These are phyloP conservation scores for Stephania japonica DNA, from an alignment of 164 flowering plant species.

Conservation along the genomic window DNA sequence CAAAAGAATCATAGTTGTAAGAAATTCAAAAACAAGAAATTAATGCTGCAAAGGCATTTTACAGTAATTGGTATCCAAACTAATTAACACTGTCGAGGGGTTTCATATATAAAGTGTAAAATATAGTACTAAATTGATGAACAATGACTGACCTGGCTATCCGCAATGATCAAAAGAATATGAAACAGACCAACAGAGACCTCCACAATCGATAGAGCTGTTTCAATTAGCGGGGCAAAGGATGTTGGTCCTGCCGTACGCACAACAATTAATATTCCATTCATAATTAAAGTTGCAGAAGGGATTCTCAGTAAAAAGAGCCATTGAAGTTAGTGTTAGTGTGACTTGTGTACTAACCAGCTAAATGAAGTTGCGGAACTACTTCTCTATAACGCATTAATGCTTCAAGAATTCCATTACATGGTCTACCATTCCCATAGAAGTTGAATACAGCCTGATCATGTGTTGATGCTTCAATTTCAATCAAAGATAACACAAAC, in stretches of 20 bases:
- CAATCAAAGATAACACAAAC: background rate
- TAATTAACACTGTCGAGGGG: background rate
- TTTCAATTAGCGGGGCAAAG: conserved; percentile 44
- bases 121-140: background rate
- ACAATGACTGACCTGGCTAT: conserved; percentile 36
- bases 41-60: background rate
- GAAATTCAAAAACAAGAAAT: background rate
- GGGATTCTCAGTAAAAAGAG: background rate
- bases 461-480: conserved; percentile 53
- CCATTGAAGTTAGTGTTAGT: background rate
- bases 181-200: conserved; percentile 42
- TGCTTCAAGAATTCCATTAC: conserved; percentile 58
- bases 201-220: conserved; percentile 35
- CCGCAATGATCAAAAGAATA: conserved; percentile 45
- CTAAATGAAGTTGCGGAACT: conserved; percentile 48
- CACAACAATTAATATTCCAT: background rate
- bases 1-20: background rate
- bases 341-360: conserved; percentile 30
- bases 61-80: background rate
- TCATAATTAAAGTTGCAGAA: background rate
- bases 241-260: conserved; percentile 39
- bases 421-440: conserved; percentile 32
- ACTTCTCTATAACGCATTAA: conserved; percentile 46
- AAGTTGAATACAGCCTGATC: conserved; percentile 67
- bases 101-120: too few species aligned